phyloP scores from a whole-genome alignment of 2,329 filamentous ascomycete genomes.

The Gaeumannomyces sp. region DNA sequence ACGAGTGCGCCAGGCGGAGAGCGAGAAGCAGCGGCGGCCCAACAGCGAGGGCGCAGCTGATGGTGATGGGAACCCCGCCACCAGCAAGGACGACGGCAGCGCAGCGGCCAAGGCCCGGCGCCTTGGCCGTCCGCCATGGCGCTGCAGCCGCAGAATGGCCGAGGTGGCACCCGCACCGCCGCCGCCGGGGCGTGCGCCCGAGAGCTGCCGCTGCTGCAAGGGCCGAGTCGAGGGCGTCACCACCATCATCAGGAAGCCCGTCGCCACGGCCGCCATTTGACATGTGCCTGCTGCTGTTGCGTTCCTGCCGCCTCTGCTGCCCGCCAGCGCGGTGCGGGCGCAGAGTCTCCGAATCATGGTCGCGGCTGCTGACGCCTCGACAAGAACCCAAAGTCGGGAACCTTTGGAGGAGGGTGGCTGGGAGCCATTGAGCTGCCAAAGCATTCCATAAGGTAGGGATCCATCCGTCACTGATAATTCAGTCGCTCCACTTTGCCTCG shows the following conservation, averaged over 20 bases:
- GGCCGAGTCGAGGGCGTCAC: background rate
- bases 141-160: background rate
- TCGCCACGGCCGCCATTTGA: background rate
- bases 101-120: background rate
- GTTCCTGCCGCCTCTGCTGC: background rate
- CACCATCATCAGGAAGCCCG: background rate
- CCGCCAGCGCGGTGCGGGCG: background rate
- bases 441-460: no score
- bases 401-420: background rate
- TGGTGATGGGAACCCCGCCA: background rate
- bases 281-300: background rate
- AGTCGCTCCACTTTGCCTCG: no score
- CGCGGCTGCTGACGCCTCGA: background rate
- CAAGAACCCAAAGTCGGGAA: background rate
- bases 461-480: no score
- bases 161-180: background rate
- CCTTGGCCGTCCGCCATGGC: no score
- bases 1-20: background rate
- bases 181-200: no score
- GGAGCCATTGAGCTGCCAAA: no score
- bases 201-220: background rate
- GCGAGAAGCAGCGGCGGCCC: conserved; percentile 1
- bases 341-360: background rate
- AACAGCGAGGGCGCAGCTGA: background rate
- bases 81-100: background rate